Conservation (phyloP, 2,329 filamentous ascomycete genomes). For the Alternaria sp. region DNA sequence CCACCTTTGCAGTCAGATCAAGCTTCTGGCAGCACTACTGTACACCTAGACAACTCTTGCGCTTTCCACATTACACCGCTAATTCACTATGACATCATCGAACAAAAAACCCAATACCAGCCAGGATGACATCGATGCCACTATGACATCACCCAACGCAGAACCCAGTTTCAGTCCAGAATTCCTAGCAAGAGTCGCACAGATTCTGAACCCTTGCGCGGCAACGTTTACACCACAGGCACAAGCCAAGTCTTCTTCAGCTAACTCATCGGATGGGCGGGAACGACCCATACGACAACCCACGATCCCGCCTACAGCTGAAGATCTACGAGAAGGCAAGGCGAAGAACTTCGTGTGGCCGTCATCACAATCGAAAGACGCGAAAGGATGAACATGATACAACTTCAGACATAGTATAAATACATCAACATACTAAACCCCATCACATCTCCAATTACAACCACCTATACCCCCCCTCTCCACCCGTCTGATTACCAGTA, state of each 20-base stretch:
- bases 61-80: too few species aligned
- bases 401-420: not conserved
- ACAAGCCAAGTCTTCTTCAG: not conserved
- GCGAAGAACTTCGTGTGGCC: not conserved
- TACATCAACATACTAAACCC: not conserved
- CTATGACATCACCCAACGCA: too few species aligned
- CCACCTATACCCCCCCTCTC: not conserved
- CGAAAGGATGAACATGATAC: not conserved
- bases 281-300: not conserved
- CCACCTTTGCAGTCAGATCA: too few species aligned
- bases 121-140: too few species aligned
- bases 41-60: too few species aligned
- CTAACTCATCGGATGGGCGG: not conserved
- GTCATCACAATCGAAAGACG: too few species aligned
- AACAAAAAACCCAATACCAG: too few species aligned
- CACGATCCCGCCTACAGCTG: not conserved
- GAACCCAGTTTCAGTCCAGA: too few species aligned
- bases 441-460: not conserved
- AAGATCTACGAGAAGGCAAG: not conserved
- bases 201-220: not conserved
- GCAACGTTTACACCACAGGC: not conserved
- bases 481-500: not conserved
- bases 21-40: too few species aligned
- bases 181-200: too few species aligned
- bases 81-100: too few species aligned